Conservation (phyloP, 352 stramenopile genomes). For the Pythium rishiriense region DNA sequence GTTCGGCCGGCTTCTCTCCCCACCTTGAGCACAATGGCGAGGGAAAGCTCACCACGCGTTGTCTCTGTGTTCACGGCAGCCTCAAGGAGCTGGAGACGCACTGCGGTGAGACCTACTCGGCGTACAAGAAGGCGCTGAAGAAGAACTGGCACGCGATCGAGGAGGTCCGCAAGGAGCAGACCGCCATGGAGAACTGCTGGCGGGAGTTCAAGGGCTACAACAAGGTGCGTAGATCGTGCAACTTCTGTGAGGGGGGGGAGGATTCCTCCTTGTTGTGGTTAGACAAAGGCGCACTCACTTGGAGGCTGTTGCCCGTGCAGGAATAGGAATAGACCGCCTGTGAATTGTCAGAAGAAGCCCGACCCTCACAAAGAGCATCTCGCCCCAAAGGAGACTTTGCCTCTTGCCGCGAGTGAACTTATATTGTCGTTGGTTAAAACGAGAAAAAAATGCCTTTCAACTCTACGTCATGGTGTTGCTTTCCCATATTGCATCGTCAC, state of each 20-base stretch:
- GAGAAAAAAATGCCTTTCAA: slow-evolving; percentile 7
- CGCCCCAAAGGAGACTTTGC: not conserved
- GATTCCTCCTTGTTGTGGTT: not conserved
- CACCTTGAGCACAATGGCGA: not conserved
- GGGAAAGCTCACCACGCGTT: no score
- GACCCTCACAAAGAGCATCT: slow-evolving; percentile 4
- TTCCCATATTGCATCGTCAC: not conserved
- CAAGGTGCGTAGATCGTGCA: slow-evolving; percentile 34
- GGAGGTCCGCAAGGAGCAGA: slow-evolving; percentile 83
- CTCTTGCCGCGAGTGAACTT: slow-evolving; percentile 24
- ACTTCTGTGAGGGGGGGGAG: not conserved
- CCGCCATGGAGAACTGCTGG: slow-evolving; percentile 85
- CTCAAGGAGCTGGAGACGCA: slow-evolving; percentile 77
- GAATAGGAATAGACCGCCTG: slow-evolving; percentile 29
- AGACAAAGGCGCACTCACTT: not conserved
- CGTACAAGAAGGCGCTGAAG: slow-evolving; percentile 88
- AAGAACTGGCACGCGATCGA: slow-evolving; percentile 89
- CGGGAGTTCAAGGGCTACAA: slow-evolving; percentile 72
- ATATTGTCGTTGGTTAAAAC: slow-evolving; percentile 31
- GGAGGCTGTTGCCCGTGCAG: slow-evolving; percentile 6
- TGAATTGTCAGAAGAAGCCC: slow-evolving; percentile 23
- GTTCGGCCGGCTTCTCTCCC: not conserved
- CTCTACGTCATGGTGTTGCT: not conserved
- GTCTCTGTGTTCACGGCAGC: slow-evolving; percentile 27
- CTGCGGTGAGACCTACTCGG: slow-evolving; percentile 83